Percentiles rank a stretch among this genome's conserved stretches.
These are phyloP conservation scores for Nicotiana tabacum DNA, from an alignment of 257 asterid species.

Conservation along the genomic window DNA sequence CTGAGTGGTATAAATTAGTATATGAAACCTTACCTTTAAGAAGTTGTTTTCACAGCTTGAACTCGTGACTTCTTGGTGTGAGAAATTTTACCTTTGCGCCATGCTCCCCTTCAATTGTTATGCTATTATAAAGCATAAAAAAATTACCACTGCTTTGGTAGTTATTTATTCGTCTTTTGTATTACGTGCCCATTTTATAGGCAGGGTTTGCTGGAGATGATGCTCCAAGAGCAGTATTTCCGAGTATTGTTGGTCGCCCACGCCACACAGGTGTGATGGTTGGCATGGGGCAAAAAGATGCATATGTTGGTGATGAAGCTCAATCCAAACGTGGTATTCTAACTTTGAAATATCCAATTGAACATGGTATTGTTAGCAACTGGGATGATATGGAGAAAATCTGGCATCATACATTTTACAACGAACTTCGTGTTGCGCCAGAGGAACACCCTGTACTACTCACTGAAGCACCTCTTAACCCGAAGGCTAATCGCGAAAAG, in stretches of 20 bases:
- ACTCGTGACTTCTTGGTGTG: not conserved
- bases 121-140: not conserved
- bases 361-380: constrained; percentile 27
- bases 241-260: constrained; percentile 34
- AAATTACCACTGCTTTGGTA: not conserved
- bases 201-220: constrained; percentile 39
- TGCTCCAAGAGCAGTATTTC: constrained; percentile 35
- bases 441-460: constrained; percentile 31
- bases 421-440: constrained; percentile 26
- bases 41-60: not conserved
- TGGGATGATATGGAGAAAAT: constrained; percentile 36
- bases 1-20: no score
- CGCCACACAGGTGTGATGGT: constrained; percentile 35
- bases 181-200: not conserved
- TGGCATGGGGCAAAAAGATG: constrained; percentile 34
- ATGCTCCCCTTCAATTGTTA: not conserved
- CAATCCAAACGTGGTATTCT: constrained; percentile 35
- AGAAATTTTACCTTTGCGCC: not conserved
- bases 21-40: not conserved
- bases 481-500: constrained; percentile 31
- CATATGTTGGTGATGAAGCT: constrained; percentile 35
- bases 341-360: constrained; percentile 28
- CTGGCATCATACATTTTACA: constrained; percentile 27
- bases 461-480: constrained; percentile 31
- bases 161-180: not conserved